Percentiles rank a stretch among this genome's conserved stretches.
Evolutionary conservation across 441 rosid genomes (phyloP).

Genomic region (Eugenia klotzschiana): DNA sequence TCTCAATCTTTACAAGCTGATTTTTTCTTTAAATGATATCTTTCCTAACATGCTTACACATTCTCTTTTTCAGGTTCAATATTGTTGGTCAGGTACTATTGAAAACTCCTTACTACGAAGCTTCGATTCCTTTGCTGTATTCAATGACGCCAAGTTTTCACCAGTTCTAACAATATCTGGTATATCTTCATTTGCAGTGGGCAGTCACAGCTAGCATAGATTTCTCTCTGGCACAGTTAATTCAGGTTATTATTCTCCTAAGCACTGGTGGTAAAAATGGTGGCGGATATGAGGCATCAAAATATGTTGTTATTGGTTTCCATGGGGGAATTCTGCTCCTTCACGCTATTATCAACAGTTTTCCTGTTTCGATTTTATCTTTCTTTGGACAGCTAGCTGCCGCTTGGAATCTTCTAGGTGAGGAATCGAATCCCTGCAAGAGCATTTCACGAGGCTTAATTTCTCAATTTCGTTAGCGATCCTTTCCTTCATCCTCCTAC

Average conservation of each 20-base stretch:
- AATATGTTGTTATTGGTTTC: constrained; percentile 56
- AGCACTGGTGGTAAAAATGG: constrained; percentile 89
- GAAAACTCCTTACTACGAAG: background rate
- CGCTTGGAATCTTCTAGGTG: constrained; percentile 78
- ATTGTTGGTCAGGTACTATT: constrained; percentile 82
- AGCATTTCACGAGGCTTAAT: background rate
- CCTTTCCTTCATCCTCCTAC: background rate
- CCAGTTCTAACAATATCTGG: background rate
- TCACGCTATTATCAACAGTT: constrained; percentile 73
- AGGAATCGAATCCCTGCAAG: background rate
- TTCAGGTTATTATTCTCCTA: constrained; percentile 79
- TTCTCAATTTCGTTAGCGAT: background rate
- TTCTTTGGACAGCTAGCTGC: constrained; percentile 89
- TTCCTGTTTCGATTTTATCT: constrained; percentile 64
- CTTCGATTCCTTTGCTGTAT: background rate
- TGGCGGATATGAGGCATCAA: constrained; percentile 79
- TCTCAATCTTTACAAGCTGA: background rate
- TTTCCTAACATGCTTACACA: background rate
- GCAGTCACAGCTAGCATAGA: constrained; percentile 90
- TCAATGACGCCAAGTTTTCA: background rate
- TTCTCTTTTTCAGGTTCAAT: constrained; percentile 65
- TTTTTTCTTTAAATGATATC: background rate
- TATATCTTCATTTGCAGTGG: constrained; percentile 50
- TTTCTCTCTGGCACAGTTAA: constrained; percentile 77
- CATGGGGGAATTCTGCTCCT: constrained; percentile 65